Base-by-base conservation (phyloP, 2,329 filamentous ascomycete species). In the Pseudocercospora eumusae region DNA sequence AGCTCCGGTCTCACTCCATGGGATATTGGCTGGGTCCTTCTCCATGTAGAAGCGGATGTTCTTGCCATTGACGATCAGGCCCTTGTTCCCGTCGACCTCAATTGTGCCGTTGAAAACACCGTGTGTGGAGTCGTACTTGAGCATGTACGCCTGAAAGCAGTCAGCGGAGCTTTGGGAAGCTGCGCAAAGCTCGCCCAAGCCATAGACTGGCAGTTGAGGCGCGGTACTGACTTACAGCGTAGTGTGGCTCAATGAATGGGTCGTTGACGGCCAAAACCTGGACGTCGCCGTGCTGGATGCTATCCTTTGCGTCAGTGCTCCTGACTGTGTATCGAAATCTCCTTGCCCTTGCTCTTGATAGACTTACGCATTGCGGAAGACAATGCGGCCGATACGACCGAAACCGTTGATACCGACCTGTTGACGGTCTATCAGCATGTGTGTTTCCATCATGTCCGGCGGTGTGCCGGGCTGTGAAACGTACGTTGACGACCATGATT, bases 351-450 rank as follows among this genome's bases (percentile, higher is more conserved):
- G 62, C 54, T 66, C 55, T 50, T 63, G 27, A 36, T 36, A 11
- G 53, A 86, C 85, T 79, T 78, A 88, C 86, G 93, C 91, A 85
- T 97, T 98, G 84, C 93, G 92, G 90, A 98, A 95, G 85, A 98
- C 87, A 81, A 99, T 97, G 81, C 95, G 91, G 77, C 95, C 95
- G 83, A 99, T 99, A 83, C 95, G 93, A 84, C 95, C 95, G 86
- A 99, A 99, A 82, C 95, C 93, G 90, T 97, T 98, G 89, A 96
- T 97, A 81, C 92, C 92, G 79, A 96, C 91, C 88, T 96, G 60
- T 44, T 25, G 6, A 44, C 21, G 15, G 36, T 55, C 60, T 58
- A 60, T 68, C 52, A 68, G 64, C 59, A 57, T 63, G 56, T 63
- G 56, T 61, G 63, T 57, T 57, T 60, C 56, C 56, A 61, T 49